phyloP scores from a whole-genome alignment of 192 early-diverging fungal genomes.

The Coemansia javaensis region DNA sequence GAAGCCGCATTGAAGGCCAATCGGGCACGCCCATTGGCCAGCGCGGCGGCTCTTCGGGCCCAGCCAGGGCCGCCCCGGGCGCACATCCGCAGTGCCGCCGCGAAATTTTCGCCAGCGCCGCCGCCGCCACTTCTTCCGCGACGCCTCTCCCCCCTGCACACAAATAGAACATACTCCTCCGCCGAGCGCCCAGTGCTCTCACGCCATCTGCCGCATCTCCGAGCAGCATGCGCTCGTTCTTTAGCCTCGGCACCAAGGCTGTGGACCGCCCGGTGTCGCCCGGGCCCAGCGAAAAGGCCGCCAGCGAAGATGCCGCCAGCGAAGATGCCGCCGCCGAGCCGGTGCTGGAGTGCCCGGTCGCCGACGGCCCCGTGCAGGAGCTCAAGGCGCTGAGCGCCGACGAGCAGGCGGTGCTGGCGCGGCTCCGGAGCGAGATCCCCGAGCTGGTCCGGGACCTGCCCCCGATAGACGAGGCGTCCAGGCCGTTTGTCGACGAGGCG shows the following conservation, averaged over 20 bases:
- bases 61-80: no score
- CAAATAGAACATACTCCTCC: no score
- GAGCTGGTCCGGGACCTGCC: constrained; percentile 43
- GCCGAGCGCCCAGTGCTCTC: no score
- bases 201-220: no score
- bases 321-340: constrained; percentile 10
- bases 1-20: no score
- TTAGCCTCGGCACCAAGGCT: constrained; percentile 34
- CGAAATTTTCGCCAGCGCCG: no score
- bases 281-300: constrained; percentile 15
- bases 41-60: no score
- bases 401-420: constrained; percentile 32
- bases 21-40: no score
- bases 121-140: no score
- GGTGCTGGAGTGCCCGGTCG: constrained; percentile 11
- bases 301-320: neutral
- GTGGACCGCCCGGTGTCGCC: constrained; percentile 19
- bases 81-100: no score
- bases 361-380: constrained; percentile 23
- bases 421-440: constrained; percentile 36
- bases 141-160: no score
- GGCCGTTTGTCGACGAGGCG: constrained; percentile 24
- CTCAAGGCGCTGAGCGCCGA: constrained; percentile 30
- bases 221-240: constrained; percentile 47
- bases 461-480: constrained; percentile 15